Evolutionary conservation across 2,329 filamentous ascomycete species (phyloP).

Genomic region (Tolypocladium sp.): DNA sequence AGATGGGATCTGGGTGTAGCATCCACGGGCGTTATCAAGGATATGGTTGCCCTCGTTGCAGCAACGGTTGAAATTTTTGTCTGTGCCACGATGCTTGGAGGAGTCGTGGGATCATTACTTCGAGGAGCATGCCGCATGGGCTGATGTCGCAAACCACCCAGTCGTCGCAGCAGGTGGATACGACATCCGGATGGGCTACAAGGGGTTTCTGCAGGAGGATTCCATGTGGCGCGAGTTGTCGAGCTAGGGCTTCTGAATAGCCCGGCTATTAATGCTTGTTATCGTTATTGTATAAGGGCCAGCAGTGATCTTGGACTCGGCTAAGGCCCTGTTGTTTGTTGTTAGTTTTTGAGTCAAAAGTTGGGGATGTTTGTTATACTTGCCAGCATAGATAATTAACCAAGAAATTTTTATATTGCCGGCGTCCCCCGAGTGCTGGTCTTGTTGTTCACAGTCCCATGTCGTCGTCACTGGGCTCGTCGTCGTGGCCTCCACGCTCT

Average conservation of each 20-base stretch:
- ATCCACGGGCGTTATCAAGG: not conserved
- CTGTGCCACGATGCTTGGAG: too few relatives aligned
- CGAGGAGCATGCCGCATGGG: too few relatives aligned
- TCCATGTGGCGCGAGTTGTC: not conserved
- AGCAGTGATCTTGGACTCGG: not conserved
- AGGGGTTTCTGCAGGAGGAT: not conserved
- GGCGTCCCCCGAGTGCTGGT: not conserved
- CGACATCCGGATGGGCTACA: not conserved
- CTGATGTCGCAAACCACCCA: too few relatives aligned
- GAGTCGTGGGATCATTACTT: too few relatives aligned
- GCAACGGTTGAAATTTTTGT: not conserved
- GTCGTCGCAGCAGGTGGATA: too few relatives aligned
- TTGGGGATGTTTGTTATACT: not conserved
- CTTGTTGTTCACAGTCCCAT: conserved; percentile 31
- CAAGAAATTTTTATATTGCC: not conserved
- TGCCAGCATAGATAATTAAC: not conserved
- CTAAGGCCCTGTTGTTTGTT: not conserved
- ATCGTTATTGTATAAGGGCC: not conserved
- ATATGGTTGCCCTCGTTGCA: not conserved
- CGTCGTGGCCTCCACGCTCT: conserved; percentile 51
- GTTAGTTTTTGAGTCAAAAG: not conserved
- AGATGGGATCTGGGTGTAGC: not conserved
- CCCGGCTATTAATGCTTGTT: too few relatives aligned
- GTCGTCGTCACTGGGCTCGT: conserved; percentile 47
- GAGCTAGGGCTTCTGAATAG: not conserved